Evolutionary conservation across 345 rosid species (phyloP), one percentile per base, ranked within the genome.

Genomic region (Boechera divaricarpa): DNA sequence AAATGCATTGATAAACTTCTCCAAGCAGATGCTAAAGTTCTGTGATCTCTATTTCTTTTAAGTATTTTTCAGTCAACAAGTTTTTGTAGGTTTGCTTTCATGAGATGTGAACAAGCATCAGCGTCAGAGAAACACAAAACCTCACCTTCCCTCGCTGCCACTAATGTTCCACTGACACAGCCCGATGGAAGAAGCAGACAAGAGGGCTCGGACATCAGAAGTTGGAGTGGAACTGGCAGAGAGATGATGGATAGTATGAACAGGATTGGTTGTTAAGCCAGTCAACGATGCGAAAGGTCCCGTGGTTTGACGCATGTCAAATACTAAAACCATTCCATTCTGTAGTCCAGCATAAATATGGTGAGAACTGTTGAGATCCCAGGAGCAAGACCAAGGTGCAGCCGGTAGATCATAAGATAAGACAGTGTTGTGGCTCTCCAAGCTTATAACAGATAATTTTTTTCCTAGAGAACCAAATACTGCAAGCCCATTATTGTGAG

Each of bases 331-430:
- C 72, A 76, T 78, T 53, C 98, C 97, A 73, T 90, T 88, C 93
- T 91, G 97, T 49, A 91, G 82, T 72, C 98, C 98, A 68, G 98
- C 88, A 81, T 89, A 94, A 44, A 91, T 28, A 77, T 87, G 77
- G 77, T 90, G 80, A 68, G 93, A 83, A 64, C 74, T 82, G 69
- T 82, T 78, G 72, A 63, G 78, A 82, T 90, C 97, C 98, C 98
- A 94, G n/a, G 93, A 88, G 58, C 98, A 94, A 2, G 98, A 90
- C 97, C 98, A 94, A 70, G 95, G 89, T 79, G 92, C 82, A 81
- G 81, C 90, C 73, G 93, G 96, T 55, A 91, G 84, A 80, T 87
- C 86, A 85, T 90, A 91, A 28, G 89, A 70, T 48, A 91, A 86
- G 69, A 87, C 73, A 42, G 85, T 64, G 51, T 85, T 86, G 86